A percentile compares a stretch with the other conserved stretches of the same genome.
Evolutionary conservation across 2,329 filamentous ascomycete species (phyloP).

Genomic region (Aspergillaceae sp.): DNA sequence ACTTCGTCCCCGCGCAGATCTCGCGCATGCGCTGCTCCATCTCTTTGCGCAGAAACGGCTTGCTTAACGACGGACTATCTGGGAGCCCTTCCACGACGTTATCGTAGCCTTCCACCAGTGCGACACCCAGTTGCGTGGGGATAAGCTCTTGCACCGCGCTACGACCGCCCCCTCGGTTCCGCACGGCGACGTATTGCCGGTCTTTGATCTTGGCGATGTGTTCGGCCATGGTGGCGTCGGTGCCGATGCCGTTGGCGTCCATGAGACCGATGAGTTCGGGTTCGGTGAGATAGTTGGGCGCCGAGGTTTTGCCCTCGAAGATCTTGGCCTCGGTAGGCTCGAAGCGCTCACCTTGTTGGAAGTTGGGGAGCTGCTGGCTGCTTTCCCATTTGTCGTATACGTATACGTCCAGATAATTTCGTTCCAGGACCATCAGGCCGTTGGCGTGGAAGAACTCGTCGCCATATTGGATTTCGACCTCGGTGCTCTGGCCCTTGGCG

Average conservation of each 20-base stretch:
- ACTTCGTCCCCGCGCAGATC: constrained; percentile 80
- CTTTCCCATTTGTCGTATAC: constrained; percentile 95
- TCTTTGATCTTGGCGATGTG: constrained; percentile 95
- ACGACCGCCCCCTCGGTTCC: constrained; percentile 43
- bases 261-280: constrained; percentile 92
- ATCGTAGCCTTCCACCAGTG: constrained; percentile 89
- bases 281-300: constrained; percentile 83
- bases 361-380: constrained; percentile 70
- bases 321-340: constrained; percentile 83
- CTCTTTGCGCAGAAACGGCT: constrained; percentile 93
- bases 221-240: constrained; percentile 97
- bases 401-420: constrained; percentile 93
- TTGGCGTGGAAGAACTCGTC: constrained; percentile 73
- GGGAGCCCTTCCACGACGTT: constrained; percentile 78
- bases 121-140: constrained; percentile 82
- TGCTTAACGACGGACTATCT: constrained; percentile 62
- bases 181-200: constrained; percentile 70
- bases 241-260: constrained; percentile 98
- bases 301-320: constrained; percentile 77
- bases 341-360: constrained; percentile 70
- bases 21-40: constrained; percentile 97
- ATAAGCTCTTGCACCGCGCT: constrained; percentile 71
- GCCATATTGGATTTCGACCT: constrained; percentile 76
- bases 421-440: constrained; percentile 74
- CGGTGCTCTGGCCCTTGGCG: constrained; percentile 75